Conservation (phyloP, 495 filamentous ascomycete genomes). For the Chaetomidium leptoderma region DNA sequence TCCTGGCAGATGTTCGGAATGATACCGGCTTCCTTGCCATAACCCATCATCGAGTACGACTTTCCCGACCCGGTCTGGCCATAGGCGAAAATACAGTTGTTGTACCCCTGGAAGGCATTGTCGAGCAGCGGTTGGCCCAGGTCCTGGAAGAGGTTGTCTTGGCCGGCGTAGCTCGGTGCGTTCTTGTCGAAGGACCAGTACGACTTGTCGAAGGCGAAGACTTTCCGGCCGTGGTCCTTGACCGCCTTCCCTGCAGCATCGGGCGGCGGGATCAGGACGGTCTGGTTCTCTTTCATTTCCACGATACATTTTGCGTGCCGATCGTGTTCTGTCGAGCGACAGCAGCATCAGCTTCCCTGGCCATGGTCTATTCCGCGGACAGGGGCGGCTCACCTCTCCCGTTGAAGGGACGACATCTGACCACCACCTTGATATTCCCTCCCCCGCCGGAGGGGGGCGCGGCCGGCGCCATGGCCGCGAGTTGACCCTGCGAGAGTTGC, state of each 20-base stretch:
- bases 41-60: constrained; percentile 99
- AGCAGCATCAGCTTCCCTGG: constrained; percentile 2
- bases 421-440: constrained; percentile 99
- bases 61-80: constrained; percentile 98
- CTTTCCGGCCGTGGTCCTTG: constrained; percentile 69
- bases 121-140: constrained; percentile 87
- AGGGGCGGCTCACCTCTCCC: constrained; percentile 64
- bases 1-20: constrained; percentile 97
- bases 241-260: constrained; percentile 58
- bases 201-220: constrained; percentile 92
- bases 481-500: not conserved
- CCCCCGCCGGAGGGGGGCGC: constrained; percentile 55
- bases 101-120: constrained; percentile 98
- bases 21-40: constrained; percentile 92
- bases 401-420: constrained; percentile 89
- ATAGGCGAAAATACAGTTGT: constrained; percentile 99
- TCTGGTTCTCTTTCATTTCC: constrained; percentile 90
- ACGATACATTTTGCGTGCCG: constrained; percentile 95
- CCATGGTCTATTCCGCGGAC: not conserved
- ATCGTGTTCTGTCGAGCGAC: constrained; percentile 63
- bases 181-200: constrained; percentile 96
- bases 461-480: constrained; percentile 60
- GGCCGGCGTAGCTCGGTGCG: constrained; percentile 80
- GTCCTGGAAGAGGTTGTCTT: constrained; percentile 83
- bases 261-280: constrained; percentile 73